Evolutionary conservation across 2,329 filamentous ascomycete genomes (phyloP).

Genomic region (Trichothecium sympodiale): DNA sequence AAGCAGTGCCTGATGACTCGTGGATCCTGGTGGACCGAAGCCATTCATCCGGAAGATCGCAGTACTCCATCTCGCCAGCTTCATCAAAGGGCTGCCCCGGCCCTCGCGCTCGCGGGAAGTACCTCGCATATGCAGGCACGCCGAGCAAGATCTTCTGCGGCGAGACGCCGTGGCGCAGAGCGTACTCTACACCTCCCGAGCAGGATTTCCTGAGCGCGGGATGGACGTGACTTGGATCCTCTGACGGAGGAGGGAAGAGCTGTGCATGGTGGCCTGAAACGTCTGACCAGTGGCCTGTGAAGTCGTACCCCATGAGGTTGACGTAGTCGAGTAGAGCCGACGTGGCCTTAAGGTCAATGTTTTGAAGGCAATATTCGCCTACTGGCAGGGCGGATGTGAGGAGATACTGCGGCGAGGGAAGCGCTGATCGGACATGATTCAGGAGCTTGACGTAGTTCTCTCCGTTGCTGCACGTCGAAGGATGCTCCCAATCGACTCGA

Average conservation of each 20-base stretch:
- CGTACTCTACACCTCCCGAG: conserved; percentile 43
- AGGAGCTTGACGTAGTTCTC: conserved; percentile 47
- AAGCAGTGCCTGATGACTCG: conserved; percentile 41
- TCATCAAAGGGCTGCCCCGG: conserved; percentile 40
- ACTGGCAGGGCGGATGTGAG: conserved; percentile 52
- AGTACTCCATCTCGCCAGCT: conserved; percentile 48
- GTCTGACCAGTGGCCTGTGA: conserved; percentile 50
- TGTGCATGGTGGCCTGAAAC: conserved; percentile 55
- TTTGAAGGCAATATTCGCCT: conserved; percentile 48
- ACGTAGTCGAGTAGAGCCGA: conserved; percentile 45
- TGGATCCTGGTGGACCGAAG: conserved; percentile 32
- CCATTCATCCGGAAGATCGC: conserved; percentile 45
- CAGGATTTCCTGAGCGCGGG: conserved; percentile 30
- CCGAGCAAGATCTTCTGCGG: conserved; percentile 49
- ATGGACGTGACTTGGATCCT: conserved; percentile 11
- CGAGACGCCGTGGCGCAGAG: conserved; percentile 41
- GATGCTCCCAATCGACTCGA: conserved; percentile 62
- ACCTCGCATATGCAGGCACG: conserved; percentile 51
- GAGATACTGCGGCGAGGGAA: conserved; percentile 45
- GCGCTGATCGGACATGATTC: conserved; percentile 36
- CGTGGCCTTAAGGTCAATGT: conserved; percentile 45
- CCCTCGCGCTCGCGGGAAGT: conserved; percentile 41
- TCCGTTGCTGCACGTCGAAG: conserved; percentile 39
- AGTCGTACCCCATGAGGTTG: conserved; percentile 62
- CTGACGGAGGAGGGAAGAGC: conserved; percentile 33